These are phyloP conservation scores for Carex littledalei DNA, from an alignment of 176 grass and related monocot genomes.

Conservation along the genomic window DNA sequence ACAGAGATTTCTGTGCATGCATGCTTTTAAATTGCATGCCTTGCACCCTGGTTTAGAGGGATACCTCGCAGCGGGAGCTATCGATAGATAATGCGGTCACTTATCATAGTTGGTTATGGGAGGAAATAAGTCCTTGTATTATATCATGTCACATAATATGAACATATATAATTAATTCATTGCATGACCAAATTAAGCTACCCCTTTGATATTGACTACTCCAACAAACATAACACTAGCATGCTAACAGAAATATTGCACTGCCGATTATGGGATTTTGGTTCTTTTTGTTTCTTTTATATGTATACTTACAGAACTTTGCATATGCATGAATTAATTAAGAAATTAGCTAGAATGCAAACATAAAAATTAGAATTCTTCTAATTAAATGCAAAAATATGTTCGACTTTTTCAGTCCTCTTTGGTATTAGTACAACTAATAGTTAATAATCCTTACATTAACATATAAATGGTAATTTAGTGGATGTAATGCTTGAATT, in stretches of 20 bases:
- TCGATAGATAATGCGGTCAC: background rate
- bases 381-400: background rate
- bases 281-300: background rate
- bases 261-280: background rate
- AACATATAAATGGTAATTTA: background rate
- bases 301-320: background rate
- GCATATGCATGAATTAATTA: background rate
- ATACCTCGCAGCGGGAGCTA: background rate
- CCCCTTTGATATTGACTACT: conserved; percentile 18
- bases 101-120: conserved; percentile 7
- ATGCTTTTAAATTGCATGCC: background rate
- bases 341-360: background rate
- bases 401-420: background rate
- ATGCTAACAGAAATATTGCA: conserved; percentile 14
- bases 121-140: background rate
- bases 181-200: conserved; percentile 15
- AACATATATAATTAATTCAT: background rate
- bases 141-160: background rate
- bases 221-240: conserved; percentile 21
- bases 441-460: too few species aligned
- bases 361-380: background rate
- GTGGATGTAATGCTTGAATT: background rate
- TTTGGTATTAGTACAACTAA: background rate
- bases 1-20: background rate
- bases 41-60: background rate